Conservation (phyloP, 2,329 filamentous ascomycete species). For the Bipolaris sorokiniana region DNA sequence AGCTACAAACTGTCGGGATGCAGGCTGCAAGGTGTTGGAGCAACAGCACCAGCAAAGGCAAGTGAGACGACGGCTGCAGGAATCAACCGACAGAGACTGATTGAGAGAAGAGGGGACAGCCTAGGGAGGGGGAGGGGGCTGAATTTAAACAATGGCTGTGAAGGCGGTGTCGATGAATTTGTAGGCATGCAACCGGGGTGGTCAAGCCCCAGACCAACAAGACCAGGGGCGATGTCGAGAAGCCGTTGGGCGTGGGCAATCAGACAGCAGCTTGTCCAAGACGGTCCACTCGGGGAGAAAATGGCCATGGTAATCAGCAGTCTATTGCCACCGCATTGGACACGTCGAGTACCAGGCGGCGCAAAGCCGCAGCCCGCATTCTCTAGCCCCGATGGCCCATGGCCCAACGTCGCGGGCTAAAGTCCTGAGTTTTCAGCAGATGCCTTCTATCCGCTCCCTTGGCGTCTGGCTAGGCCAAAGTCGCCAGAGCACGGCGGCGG, state of each 20-base stretch:
- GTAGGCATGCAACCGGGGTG: slow-evolving; percentile 23
- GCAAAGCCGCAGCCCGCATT: slow-evolving; percentile 10
- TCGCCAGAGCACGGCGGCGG: slow-evolving; percentile 19
- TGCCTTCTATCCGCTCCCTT: slow-evolving; percentile 27
- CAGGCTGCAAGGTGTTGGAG: slow-evolving; percentile 30
- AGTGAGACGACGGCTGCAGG: slow-evolving; percentile 4
- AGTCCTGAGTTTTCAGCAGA: slow-evolving; percentile 29
- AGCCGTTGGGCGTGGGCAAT: slow-evolving; percentile 18
- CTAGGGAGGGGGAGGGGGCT: slow-evolving; percentile 18
- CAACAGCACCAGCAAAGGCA: slow-evolving; percentile 10
- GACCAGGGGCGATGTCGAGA: slow-evolving; percentile 24
- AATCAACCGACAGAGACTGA: slow-evolving; percentile 6
- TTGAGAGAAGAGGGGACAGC: slow-evolving; percentile 10
- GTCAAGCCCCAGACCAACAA: slow-evolving; percentile 19
- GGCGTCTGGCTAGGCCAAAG: slow-evolving; percentile 21
- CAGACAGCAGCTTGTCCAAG: slow-evolving; percentile 15
- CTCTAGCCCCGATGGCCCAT: slow-evolving; percentile 8
- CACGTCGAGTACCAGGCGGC: slow-evolving; percentile 22
- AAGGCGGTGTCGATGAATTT: slow-evolving; percentile 35
- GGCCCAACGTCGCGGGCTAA: slow-evolving; percentile 21
- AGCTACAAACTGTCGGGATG: slow-evolving; percentile 31
- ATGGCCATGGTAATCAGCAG: slow-evolving; percentile 9
- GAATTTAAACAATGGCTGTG: slow-evolving; percentile 25
- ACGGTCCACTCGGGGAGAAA: slow-evolving; percentile 25
- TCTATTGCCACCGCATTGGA: slow-evolving; percentile 33